Conservation (phyloP, 177 flowering plant species). For the Vitis hybrid region DNA sequence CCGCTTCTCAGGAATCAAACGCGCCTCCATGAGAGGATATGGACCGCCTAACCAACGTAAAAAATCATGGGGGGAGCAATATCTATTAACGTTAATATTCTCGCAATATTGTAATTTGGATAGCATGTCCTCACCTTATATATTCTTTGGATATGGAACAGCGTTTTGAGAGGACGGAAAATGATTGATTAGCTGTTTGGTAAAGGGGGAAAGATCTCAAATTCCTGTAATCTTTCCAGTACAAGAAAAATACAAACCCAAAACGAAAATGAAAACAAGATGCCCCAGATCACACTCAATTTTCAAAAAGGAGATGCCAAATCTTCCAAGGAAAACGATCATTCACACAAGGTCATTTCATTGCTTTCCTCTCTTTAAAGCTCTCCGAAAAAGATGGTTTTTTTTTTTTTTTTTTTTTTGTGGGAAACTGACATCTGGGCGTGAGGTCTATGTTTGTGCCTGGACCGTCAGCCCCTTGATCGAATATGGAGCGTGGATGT, state of each 20-base stretch:
- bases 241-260: slow-evolving; percentile 7
- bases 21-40: background rate
- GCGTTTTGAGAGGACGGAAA: slow-evolving; percentile 12
- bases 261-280: slow-evolving; percentile 1
- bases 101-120: no score
- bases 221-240: slow-evolving; percentile 4
- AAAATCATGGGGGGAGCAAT: no score
- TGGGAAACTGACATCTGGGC: background rate
- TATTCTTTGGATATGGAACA: background rate
- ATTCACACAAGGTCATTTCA: slow-evolving; percentile 1
- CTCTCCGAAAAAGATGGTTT: background rate
- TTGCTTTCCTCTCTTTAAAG: background rate
- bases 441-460: slow-evolving; percentile 6
- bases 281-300: slow-evolving; percentile 11
- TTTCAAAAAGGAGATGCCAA: slow-evolving; percentile 15
- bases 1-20: background rate
- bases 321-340: background rate
- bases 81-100: no score
- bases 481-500: slow-evolving; percentile 10
- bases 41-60: background rate
- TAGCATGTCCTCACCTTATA: background rate
- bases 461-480: slow-evolving; percentile 10
- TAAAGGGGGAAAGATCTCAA: slow-evolving; percentile 13
- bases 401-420: background rate
- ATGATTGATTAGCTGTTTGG: slow-evolving; percentile 21